Evolutionary conservation across 2,329 filamentous ascomycete species (phyloP).

Genomic region (Alternaria gaisen): DNA sequence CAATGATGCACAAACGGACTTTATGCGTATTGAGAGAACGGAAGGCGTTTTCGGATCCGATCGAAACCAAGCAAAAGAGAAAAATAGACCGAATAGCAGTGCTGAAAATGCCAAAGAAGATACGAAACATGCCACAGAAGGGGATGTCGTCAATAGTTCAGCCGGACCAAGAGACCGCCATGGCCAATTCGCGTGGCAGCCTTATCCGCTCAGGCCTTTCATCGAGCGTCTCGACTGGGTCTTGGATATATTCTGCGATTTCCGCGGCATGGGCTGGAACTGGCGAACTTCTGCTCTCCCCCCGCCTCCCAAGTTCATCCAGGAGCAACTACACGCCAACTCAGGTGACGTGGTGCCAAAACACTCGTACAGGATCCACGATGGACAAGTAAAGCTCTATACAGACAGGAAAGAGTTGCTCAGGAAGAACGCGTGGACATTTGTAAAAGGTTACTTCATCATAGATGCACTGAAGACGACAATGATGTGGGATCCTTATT

Average conservation of each 20-base stretch:
- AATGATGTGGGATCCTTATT: conserved; percentile 82
- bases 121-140: neutral
- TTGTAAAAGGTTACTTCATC: conserved; percentile 68
- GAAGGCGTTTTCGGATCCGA: conserved; percentile 33
- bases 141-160: conserved; percentile 22
- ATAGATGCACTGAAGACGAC: conserved; percentile 75
- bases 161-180: conserved; percentile 42
- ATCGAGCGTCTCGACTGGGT: conserved; percentile 67
- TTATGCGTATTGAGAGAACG: conserved; percentile 63
- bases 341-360: conserved; percentile 24
- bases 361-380: conserved; percentile 31
- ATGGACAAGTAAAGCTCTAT: conserved; percentile 51
- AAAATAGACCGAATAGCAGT: conserved; percentile 4
- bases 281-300: conserved; percentile 63
- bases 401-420: conserved; percentile 47
- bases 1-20: conserved; percentile 64
- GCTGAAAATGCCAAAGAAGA: neutral
- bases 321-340: conserved; percentile 49
- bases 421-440: conserved; percentile 43
- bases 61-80: conserved; percentile 4
- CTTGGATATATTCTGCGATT: conserved; percentile 64
- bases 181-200: conserved; percentile 61
- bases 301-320: conserved; percentile 53
- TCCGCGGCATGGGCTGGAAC: conserved; percentile 69
- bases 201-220: conserved; percentile 59